Evolutionary conservation across 352 stramenopile genomes (phyloP).

Genomic region (Globisporangium megalacanthum): DNA sequence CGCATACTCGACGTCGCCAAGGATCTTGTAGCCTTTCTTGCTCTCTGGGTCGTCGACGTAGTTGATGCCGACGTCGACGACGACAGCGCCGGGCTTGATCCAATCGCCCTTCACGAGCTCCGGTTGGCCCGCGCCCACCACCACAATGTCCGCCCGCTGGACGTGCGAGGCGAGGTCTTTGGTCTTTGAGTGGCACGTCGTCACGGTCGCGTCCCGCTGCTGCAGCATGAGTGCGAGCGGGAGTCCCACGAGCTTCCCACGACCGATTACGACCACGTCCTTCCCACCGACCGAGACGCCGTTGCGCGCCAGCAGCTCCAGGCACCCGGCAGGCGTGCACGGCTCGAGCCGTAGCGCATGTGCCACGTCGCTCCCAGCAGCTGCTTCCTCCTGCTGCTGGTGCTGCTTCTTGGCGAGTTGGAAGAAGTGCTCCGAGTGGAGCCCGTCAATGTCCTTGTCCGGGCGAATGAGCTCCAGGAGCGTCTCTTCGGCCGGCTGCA

Average conservation of each 20-base stretch:
- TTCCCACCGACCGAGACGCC: constrained; percentile 92
- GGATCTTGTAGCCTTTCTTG: constrained; percentile 89
- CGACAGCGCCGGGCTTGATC: constrained; percentile 96
- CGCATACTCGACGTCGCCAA: constrained; percentile 97
- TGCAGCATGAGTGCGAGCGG: constrained; percentile 95
- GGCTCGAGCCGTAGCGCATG: constrained; percentile 70
- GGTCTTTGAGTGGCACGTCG: constrained; percentile 95
- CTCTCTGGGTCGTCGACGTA: constrained; percentile 85
- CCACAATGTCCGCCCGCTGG: constrained; percentile 92
- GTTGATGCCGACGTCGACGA: constrained; percentile 99
- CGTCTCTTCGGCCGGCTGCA: constrained; percentile 72
- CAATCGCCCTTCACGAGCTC: constrained; percentile 94
- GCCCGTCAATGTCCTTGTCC: constrained; percentile 98
- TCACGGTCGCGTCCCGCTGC: constrained; percentile 95
- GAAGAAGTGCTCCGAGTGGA: constrained; percentile 97
- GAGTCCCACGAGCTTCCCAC: constrained; percentile 96
- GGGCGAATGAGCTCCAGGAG: constrained; percentile 90
- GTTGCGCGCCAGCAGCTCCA: constrained; percentile 58
- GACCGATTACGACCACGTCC: constrained; percentile 95
- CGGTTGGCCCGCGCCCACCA: constrained; percentile 93
- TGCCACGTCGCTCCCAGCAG: not conserved
- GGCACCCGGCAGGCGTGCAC: constrained; percentile 88
- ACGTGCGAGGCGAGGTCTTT: constrained; percentile 54
- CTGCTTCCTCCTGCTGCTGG: not conserved
- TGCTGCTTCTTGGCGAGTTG: constrained; percentile 44